Evolutionary conservation across 169 alveolate species (phyloP).

Genomic region (Plasmodium gaboni): DNA sequence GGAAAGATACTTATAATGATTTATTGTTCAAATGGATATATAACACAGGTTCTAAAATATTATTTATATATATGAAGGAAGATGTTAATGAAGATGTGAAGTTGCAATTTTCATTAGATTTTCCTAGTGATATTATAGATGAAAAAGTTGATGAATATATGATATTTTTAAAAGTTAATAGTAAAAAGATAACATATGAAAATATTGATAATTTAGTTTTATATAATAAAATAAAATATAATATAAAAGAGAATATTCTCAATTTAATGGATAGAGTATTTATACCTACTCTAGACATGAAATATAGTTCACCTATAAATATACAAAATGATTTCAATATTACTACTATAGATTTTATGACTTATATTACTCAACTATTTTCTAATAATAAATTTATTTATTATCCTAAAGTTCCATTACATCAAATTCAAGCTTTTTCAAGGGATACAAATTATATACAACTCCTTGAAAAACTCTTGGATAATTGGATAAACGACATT

Average conservation of each 20-base stretch:
- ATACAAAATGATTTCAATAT: conserved; percentile 71
- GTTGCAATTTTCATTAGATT: conserved; percentile 49
- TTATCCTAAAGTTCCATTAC: conserved; percentile 49
- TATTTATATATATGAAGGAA: conserved; percentile 37
- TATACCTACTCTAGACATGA: conserved; percentile 61
- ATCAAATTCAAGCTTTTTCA: conserved; percentile 15
- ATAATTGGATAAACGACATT: conserved; percentile 62
- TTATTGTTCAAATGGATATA: conserved; percentile 41
- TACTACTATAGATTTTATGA: conserved; percentile 70
- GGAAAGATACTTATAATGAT: conserved; percentile 61
- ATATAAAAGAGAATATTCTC: conserved; percentile 59
- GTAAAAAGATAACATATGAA: conserved; percentile 48
- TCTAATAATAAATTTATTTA: conserved; percentile 52
- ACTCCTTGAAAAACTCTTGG: conserved; percentile 41
- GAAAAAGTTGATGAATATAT: conserved; percentile 68
- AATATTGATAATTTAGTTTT: conserved; percentile 56
- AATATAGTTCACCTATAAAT: conserved; percentile 50
- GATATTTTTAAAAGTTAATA: conserved; percentile 37
- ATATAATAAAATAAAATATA: conserved; percentile 57
- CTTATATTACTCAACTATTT: conserved; percentile 65
- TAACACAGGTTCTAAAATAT: conserved; percentile 27
- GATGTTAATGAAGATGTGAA: conserved; percentile 15
- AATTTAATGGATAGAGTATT: conserved; percentile 68
- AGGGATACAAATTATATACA: conserved; percentile 51
- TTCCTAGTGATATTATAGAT: conserved; percentile 56